Percentiles rank a stretch among this genome's conserved stretches.
phyloP scores from a whole-genome alignment of 257 asterid species.

The Nemophila menziesii region DNA sequence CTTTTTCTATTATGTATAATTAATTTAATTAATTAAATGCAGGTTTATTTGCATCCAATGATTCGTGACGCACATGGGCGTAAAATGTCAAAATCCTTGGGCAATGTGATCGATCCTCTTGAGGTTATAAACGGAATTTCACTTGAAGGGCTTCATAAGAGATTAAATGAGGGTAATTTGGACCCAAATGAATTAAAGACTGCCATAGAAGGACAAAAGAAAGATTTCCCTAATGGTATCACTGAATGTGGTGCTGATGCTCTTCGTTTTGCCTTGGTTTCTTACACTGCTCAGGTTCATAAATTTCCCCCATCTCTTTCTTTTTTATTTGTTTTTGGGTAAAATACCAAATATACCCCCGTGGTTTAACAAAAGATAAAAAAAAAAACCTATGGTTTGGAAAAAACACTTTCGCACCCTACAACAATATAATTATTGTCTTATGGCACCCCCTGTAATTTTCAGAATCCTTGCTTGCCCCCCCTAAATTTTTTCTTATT shows the following conservation, averaged over 20 bases:
- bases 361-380: no score
- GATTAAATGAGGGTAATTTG: constrained; percentile 88
- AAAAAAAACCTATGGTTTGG: neutral
- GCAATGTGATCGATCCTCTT: constrained; percentile 86
- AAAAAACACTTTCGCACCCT: no score
- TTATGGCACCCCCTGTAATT: no score
- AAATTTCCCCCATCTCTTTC: constrained; percentile 7
- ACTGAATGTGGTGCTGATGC: constrained; percentile 97
- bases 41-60: constrained; percentile 97
- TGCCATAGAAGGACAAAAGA: constrained; percentile 81
- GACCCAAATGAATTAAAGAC: constrained; percentile 62
- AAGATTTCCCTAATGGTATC: constrained; percentile 85
- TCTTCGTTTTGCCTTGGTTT: constrained; percentile 86
- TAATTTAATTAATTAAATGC: no score
- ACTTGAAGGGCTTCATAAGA: constrained; percentile 65
- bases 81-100: constrained; percentile 94
- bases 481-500: no score
- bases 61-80: constrained; percentile 98
- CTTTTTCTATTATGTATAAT: no score
- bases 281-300: constrained; percentile 92
- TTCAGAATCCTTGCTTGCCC: no score
- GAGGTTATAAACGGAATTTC: constrained; percentile 79
- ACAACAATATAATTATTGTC: no score
- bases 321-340: neutral
- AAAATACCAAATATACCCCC: no score